These are phyloP conservation scores for Saksenaea vasiformis DNA, from an alignment of 371 early-diverging fungal genomes.

Conservation along the genomic window DNA sequence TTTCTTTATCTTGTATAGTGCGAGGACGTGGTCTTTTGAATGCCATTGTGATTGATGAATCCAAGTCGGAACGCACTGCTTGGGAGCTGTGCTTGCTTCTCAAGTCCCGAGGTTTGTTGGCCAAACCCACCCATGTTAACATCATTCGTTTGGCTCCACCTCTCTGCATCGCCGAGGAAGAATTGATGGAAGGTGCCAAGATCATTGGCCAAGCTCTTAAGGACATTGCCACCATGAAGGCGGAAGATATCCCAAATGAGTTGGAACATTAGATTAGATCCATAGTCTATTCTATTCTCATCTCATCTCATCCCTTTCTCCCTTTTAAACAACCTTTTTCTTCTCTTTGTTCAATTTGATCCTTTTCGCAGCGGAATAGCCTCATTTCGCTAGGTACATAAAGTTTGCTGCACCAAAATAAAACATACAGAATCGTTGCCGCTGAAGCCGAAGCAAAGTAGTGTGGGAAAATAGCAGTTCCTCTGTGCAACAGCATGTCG, in stretches of 20 bases:
- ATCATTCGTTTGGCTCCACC: constrained; percentile 98
- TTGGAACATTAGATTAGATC: constrained; percentile 18
- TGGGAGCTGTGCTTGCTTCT: constrained; percentile 96
- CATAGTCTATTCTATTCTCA: neutral
- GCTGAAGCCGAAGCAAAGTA: too few species aligned
- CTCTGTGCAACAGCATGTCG: too few species aligned
- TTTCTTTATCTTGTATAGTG: constrained; percentile 44
- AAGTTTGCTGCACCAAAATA: too few species aligned
- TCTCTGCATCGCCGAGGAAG: constrained; percentile 89
- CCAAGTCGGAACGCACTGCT: constrained; percentile 82
- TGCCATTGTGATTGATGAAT: constrained; percentile 93
- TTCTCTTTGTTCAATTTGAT: neutral
- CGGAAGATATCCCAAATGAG: constrained; percentile 48
- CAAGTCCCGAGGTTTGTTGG: constrained; percentile 90
- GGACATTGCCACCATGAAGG: constrained; percentile 66
- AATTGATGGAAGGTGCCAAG: constrained; percentile 77
- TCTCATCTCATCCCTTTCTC: neutral
- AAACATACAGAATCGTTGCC: too few species aligned
- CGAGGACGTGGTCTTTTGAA: constrained; percentile 96
- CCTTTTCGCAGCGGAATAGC: neutral
- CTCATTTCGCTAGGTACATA: too few species aligned
- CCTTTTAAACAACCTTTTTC: neutral
- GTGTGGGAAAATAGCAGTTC: too few species aligned
- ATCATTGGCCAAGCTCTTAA: constrained; percentile 79
- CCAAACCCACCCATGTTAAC: constrained; percentile 98